These are phyloP conservation scores for Aegilops bicornis DNA, from an alignment of 176 grass and related monocot genomes.

Conservation along the genomic window DNA sequence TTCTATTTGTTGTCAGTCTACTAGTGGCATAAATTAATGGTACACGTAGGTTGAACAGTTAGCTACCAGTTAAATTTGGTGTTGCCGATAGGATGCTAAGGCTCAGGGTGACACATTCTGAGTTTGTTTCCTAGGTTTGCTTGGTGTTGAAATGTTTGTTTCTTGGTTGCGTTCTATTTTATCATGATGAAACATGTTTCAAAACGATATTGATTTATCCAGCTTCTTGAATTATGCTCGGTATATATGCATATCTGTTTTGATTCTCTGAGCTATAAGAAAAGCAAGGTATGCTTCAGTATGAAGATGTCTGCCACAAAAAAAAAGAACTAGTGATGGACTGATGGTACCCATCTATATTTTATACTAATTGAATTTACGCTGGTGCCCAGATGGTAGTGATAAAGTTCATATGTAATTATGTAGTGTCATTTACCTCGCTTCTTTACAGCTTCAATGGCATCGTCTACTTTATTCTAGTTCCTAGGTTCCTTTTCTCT, in stretches of 20 bases:
- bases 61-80: too few species aligned
- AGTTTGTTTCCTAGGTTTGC: too few species aligned
- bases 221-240: background rate
- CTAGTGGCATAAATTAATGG: too few species aligned
- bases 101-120: too few species aligned
- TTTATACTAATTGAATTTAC: background rate
- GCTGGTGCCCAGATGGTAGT: background rate
- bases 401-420: background rate
- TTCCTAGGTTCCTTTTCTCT: background rate
- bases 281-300: background rate
- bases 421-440: background rate
- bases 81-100: too few species aligned
- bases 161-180: background rate
- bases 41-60: too few species aligned
- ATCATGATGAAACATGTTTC: background rate
- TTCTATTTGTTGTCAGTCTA: too few species aligned
- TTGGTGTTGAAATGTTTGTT: too few species aligned
- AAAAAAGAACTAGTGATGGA: background rate
- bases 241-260: background rate
- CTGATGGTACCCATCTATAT: background rate
- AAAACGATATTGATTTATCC: background rate
- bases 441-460: background rate
- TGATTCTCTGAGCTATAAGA: background rate
- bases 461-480: background rate
- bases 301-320: background rate